Conservation (phyloP, 352 stramenopile genomes). For the Aphanomyces invadans region DNA sequence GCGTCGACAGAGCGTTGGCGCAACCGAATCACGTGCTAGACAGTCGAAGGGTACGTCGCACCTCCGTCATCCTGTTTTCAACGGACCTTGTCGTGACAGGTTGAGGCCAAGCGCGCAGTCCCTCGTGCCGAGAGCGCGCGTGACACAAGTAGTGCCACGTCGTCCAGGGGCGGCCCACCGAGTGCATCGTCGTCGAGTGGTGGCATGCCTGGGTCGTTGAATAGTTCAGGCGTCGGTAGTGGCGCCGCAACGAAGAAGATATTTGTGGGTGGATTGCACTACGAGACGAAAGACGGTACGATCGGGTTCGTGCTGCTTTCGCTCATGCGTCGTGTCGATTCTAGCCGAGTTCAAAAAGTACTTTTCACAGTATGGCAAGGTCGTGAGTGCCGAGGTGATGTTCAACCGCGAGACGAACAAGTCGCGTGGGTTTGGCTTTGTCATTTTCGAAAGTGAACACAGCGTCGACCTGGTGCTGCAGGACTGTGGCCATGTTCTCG, state of each 20-base stretch:
- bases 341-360: constrained; percentile 87
- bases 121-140: constrained; percentile 77
- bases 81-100: constrained; percentile 45
- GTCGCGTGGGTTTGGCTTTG: constrained; percentile 89
- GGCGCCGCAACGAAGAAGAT: constrained; percentile 85
- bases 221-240: neutral
- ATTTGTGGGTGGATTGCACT: constrained; percentile 89
- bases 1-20: constrained; percentile 83
- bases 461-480: constrained; percentile 83
- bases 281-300: constrained; percentile 89
- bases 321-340: neutral
- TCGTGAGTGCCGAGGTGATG: constrained; percentile 91
- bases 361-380: constrained; percentile 89
- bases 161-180: constrained; percentile 43
- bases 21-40: constrained; percentile 88
- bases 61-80: neutral
- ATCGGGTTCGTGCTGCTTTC: neutral
- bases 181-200: constrained; percentile 48
- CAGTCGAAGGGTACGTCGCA: constrained; percentile 61
- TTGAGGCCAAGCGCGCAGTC: constrained; percentile 89
- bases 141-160: constrained; percentile 38
- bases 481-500: constrained; percentile 85
- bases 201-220: constrained; percentile 33
- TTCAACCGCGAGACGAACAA: constrained; percentile 94
- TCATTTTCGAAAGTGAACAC: constrained; percentile 86